These are phyloP conservation scores for Populus hybrid DNA, from an alignment of 441 rosid genomes.

Conservation along the genomic window DNA sequence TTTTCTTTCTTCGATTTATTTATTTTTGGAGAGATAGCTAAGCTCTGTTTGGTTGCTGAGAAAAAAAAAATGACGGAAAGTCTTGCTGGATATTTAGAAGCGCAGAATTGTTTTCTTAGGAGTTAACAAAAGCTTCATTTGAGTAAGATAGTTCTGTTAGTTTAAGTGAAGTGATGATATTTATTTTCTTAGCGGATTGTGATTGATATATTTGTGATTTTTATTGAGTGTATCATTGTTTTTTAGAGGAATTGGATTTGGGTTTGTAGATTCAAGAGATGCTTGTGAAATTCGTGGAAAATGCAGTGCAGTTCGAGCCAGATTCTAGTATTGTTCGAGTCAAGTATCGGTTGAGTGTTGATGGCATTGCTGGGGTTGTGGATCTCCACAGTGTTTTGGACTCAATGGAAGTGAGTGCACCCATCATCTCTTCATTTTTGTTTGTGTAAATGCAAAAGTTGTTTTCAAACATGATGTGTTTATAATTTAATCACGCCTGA, in stretches of 20 bases:
- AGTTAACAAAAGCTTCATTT: not conserved
- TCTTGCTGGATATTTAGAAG: not conserved
- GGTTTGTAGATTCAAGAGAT: constrained; percentile 93
- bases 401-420: constrained; percentile 77
- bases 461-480: no score
- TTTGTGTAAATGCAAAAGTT: no score
- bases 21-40: not conserved
- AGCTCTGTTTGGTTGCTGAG: constrained; percentile 21
- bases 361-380: constrained; percentile 45
- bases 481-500: no score
- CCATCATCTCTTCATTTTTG: constrained; percentile 11
- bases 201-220: constrained; percentile 30
- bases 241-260: constrained; percentile 59
- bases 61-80: constrained; percentile 1
- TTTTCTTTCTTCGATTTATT: not conserved
- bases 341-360: constrained; percentile 43
- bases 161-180: not conserved
- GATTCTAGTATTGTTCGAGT: constrained; percentile 49
- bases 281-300: constrained; percentile 67
- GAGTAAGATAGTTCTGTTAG: not conserved
- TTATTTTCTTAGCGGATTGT: constrained; percentile 15
- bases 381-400: constrained; percentile 58
- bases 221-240: constrained; percentile 44
- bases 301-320: constrained; percentile 65
- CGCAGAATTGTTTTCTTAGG: not conserved